These are phyloP conservation scores for Gaeumannomyces tritici DNA, from an alignment of 2,329 filamentous ascomycete genomes.

Conservation along the genomic window DNA sequence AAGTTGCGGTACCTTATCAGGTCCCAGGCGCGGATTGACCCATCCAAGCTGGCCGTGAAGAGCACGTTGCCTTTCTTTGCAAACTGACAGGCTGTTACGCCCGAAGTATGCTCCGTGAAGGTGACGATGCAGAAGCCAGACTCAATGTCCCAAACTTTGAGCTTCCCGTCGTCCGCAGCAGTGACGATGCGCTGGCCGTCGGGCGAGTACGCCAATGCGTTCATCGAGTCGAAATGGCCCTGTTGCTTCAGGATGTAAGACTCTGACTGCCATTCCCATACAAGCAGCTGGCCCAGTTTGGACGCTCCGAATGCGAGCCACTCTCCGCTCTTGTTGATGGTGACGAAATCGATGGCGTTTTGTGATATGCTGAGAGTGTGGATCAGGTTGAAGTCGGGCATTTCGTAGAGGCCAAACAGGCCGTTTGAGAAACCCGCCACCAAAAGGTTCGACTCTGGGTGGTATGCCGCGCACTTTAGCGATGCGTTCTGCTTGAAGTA, in stretches of 20 bases:
- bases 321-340: constrained; percentile 88
- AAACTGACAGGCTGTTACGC: constrained; percentile 90
- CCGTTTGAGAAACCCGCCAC: constrained; percentile 95
- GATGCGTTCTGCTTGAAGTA: constrained; percentile 92
- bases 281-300: constrained; percentile 87
- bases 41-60: constrained; percentile 91
- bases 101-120: constrained; percentile 92
- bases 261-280: constrained; percentile 99
- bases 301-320: constrained; percentile 97
- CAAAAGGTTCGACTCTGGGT: constrained; percentile 79
- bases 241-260: constrained; percentile 98
- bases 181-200: constrained; percentile 91
- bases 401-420: constrained; percentile 85
- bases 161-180: constrained; percentile 90
- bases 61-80: constrained; percentile 91
- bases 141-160: constrained; percentile 96
- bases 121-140: constrained; percentile 98
- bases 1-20: constrained; percentile 94
- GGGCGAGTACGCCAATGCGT: constrained; percentile 83
- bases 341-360: constrained; percentile 90
- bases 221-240: constrained; percentile 94
- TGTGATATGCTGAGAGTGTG: constrained; percentile 91
- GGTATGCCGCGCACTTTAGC: constrained; percentile 84
- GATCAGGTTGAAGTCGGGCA: constrained; percentile 92
- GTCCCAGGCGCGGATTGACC: constrained; percentile 93